These are phyloP conservation scores for Venustampulla echinocandica DNA, from an alignment of 495 filamentous ascomycete species.

Conservation along the genomic window DNA sequence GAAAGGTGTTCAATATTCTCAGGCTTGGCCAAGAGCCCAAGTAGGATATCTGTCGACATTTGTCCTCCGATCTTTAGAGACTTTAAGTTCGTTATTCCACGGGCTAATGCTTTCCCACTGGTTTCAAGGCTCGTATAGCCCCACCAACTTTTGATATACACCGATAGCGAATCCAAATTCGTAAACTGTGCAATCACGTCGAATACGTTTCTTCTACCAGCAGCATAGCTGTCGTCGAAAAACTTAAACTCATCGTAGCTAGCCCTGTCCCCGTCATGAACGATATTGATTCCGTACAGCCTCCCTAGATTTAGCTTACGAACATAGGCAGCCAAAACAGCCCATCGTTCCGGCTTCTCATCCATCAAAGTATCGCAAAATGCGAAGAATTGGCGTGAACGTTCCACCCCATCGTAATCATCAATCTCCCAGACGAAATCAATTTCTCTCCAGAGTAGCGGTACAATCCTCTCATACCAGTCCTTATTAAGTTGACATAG, in stretches of 20 bases:
- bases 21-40: neutral
- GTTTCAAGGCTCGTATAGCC: neutral
- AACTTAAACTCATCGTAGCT: neutral
- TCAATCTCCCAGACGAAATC: neutral
- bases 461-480: neutral
- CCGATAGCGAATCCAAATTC: neutral
- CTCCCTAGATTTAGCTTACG: neutral
- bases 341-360: neutral
- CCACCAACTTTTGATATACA: neutral
- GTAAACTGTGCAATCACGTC: conserved; percentile 1
- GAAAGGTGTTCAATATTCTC: neutral
- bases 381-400: neutral
- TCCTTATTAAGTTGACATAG: neutral
- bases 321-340: neutral
- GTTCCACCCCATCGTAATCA: neutral
- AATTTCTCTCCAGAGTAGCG: neutral
- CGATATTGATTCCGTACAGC: neutral
- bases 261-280: neutral
- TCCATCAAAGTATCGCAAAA: neutral
- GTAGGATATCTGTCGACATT: neutral
- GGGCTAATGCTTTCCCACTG: neutral
- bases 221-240: neutral
- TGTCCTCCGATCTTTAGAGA: neutral
- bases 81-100: neutral
- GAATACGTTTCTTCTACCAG: neutral